Conservation (phyloP, 1,139 yeast genomes). For the Nakaseomyces bracarensis region DNA sequence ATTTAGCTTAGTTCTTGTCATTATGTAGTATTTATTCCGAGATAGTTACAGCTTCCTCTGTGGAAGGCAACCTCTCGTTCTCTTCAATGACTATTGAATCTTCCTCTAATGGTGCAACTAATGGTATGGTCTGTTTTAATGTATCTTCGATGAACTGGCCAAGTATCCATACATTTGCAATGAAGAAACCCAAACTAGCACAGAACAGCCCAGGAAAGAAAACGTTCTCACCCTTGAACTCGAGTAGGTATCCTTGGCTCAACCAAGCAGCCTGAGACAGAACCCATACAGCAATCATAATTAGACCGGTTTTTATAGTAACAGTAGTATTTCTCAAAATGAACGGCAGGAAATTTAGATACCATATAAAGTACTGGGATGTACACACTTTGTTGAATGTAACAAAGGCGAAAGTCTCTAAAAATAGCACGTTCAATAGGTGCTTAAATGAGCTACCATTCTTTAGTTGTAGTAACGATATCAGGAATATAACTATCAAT, state of each 20-base stretch:
- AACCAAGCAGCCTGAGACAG: conserved; percentile 73
- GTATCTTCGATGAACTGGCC: conserved; percentile 41
- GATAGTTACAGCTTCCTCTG: too few species aligned
- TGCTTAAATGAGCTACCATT: conserved; percentile 16
- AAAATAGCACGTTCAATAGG: conserved; percentile 52
- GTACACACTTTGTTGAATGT: conserved; percentile 91
- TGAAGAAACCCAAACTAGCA: conserved; percentile 58
- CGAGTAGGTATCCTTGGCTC: conserved; percentile 66
- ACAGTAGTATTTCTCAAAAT: conserved; percentile 40
- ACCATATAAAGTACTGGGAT: conserved; percentile 92
- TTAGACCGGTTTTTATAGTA: conserved; percentile 32
- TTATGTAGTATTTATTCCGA: too few species aligned
- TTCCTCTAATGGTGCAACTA: neutral
- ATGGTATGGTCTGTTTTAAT: neutral
- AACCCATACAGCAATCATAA: conserved; percentile 52
- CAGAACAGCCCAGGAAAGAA: conserved; percentile 56
- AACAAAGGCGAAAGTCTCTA: conserved; percentile 90
- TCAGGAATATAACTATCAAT: conserved; percentile 36
- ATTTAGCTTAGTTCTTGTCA: too few species aligned
- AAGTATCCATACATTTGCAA: conserved; percentile 57
- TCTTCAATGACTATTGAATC: too few species aligned
- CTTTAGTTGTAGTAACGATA: conserved; percentile 14
- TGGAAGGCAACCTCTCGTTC: too few species aligned
- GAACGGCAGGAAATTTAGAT: conserved; percentile 72
- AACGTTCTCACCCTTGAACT: conserved; percentile 64